Conservation (phyloP, 2,329 filamentous ascomycete genomes). For the Hansfordia pulvinata region DNA sequence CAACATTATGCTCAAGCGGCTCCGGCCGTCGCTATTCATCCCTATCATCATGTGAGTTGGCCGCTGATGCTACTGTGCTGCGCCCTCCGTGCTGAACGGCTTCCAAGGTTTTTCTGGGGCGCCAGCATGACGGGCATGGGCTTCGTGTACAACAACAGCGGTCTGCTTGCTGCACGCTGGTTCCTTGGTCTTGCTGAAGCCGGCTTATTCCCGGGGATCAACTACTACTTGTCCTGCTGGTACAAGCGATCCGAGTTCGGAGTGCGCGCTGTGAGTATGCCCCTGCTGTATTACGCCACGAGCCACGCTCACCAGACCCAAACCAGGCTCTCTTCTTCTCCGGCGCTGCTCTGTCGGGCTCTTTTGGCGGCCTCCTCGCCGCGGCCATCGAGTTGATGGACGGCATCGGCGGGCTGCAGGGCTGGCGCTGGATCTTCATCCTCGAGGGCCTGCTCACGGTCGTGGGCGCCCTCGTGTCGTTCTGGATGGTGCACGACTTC, state of each 20-base stretch:
- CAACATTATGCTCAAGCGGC: constrained; percentile 66
- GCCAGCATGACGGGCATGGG: constrained; percentile 57
- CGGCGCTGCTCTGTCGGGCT: constrained; percentile 65
- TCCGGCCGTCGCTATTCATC: constrained; percentile 67
- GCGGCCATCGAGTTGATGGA: constrained; percentile 60
- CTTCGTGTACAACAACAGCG: constrained; percentile 47
- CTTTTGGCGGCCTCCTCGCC: constrained; percentile 61
- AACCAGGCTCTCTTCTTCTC: constrained; percentile 63
- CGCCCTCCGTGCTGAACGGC: constrained; percentile 8
- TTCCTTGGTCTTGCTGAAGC: constrained; percentile 65
- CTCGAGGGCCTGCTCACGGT: constrained; percentile 60
- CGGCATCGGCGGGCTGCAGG: constrained; percentile 40
- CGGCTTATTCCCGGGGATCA: constrained; percentile 63
- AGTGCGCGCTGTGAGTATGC: constrained; percentile 41
- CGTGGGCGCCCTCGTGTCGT: constrained; percentile 51
- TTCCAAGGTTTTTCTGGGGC: constrained; percentile 46
- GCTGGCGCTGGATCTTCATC: constrained; percentile 56
- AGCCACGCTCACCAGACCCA: constrained; percentile 1
- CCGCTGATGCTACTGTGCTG: constrained; percentile 2
- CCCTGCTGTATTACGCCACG: background rate
- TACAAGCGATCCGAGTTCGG: constrained; percentile 71
- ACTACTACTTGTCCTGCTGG: constrained; percentile 76
- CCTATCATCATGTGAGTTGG: constrained; percentile 63
- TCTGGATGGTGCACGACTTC: constrained; percentile 75
- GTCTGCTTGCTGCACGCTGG: constrained; percentile 53